Percentiles rank a stretch among this genome's conserved stretches.
These are phyloP conservation scores for Cladosporium sp. DNA, from an alignment of 2,329 filamentous ascomycete genomes.

Conservation along the genomic window DNA sequence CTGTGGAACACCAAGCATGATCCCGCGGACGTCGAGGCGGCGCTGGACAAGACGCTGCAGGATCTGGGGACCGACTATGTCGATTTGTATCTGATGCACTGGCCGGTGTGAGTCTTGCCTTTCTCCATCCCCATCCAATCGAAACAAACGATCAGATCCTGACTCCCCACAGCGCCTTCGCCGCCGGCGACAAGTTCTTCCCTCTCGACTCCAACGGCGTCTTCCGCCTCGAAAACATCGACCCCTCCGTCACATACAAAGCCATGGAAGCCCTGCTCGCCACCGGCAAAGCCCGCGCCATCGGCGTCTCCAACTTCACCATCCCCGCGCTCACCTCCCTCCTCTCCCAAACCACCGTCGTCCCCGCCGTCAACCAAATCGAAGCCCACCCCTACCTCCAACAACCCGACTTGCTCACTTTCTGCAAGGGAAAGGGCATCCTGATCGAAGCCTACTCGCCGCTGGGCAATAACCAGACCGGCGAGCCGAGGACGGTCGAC, in stretches of 20 bases:
- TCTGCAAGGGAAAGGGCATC: conserved; percentile 13
- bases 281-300: conserved; percentile 17
- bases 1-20: conserved; percentile 53
- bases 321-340: conserved; percentile 14
- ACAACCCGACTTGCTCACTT: conserved; percentile 12
- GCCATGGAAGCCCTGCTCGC: conserved; percentile 17
- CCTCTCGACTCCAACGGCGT: conserved; percentile 41
- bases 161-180: conserved; percentile 27
- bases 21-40: conserved; percentile 25
- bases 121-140: conserved; percentile 32
- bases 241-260: conserved; percentile 16
- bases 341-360: conserved; percentile 10
- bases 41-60: conserved; percentile 31
- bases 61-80: conserved; percentile 43
- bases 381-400: conserved; percentile 15
- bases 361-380: conserved; percentile 17
- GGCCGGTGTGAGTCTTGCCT: conserved; percentile 38
- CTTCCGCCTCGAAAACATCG: conserved; percentile 28
- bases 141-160: conserved; percentile 1
- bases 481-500: conserved; percentile 20
- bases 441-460: conserved; percentile 15
- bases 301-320: conserved; percentile 18
- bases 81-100: conserved; percentile 47
- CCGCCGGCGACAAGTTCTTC: conserved; percentile 27
- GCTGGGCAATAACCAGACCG: conserved; percentile 13